phyloP scores from a whole-genome alignment of 2,329 filamentous ascomycete species.

The Aspergillus sp. region DNA sequence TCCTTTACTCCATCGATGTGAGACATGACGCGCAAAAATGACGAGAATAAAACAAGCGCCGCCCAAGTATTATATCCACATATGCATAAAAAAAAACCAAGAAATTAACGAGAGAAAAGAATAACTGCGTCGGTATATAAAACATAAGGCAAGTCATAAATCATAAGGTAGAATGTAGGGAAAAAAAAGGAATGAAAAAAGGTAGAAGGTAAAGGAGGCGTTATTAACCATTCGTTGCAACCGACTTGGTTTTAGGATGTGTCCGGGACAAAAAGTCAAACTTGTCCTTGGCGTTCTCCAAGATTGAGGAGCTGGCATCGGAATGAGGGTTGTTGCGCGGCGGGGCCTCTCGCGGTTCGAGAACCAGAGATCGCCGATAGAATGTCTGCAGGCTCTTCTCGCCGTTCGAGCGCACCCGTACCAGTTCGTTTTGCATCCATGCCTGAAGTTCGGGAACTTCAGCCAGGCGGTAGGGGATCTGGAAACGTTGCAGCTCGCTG shows the following conservation, averaged over 20 bases:
- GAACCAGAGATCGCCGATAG: slow-evolving; percentile 74
- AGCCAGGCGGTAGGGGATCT: slow-evolving; percentile 78
- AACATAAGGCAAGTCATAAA: too few relatives aligned
- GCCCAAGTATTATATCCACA: slow-evolving; percentile 5
- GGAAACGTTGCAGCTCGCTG: slow-evolving; percentile 88
- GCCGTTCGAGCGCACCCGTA: slow-evolving; percentile 60
- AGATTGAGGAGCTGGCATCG: slow-evolving; percentile 22
- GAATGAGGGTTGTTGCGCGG: slow-evolving; percentile 15
- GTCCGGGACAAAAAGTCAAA: slow-evolving; percentile 48
- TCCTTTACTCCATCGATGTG: too few relatives aligned
- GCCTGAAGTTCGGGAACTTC: slow-evolving; percentile 84
- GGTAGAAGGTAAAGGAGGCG: slow-evolving; percentile 6
- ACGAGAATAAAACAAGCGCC: slow-evolving; percentile 5
- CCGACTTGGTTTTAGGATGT: slow-evolving; percentile 36
- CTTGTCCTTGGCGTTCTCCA: slow-evolving; percentile 41
- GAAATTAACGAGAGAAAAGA: not conserved
- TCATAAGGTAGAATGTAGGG: not conserved
- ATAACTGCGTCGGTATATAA: too few relatives aligned
- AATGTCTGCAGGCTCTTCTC: slow-evolving; percentile 57
- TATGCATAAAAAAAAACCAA: not conserved
- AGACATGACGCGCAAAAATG: too few relatives aligned
- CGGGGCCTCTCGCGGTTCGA: slow-evolving; percentile 56
- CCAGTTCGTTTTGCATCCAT: slow-evolving; percentile 79
- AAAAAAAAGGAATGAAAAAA: slow-evolving; percentile 1
- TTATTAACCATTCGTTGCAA: slow-evolving; percentile 26